Evolutionary conservation across 352 stramenopile species (phyloP).

Genomic region (Phytophthora multivora): DNA sequence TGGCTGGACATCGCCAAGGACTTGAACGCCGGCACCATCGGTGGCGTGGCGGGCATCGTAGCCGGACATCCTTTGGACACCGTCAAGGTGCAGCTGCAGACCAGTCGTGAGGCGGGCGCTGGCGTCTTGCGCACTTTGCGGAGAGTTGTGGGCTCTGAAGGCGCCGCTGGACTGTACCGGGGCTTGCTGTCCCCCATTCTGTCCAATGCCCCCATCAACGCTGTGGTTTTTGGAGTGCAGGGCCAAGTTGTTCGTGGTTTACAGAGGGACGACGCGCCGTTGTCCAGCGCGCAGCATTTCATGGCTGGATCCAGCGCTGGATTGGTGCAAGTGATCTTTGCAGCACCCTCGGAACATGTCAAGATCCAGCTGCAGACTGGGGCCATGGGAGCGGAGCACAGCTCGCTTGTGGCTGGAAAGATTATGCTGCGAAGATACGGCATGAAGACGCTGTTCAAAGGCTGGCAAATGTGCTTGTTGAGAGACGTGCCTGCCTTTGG

Average conservation of each 20-base stretch:
- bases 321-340: slow-evolving; percentile 72
- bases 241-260: slow-evolving; percentile 56
- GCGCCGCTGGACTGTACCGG: slow-evolving; percentile 71
- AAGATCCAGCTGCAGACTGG: slow-evolving; percentile 87
- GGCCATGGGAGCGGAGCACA: slow-evolving; percentile 47
- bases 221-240: slow-evolving; percentile 82
- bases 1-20: slow-evolving; percentile 86
- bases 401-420: slow-evolving; percentile 56
- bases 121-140: slow-evolving; percentile 57
- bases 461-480: slow-evolving; percentile 73
- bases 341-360: slow-evolving; percentile 75
- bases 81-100: slow-evolving; percentile 88
- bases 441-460: slow-evolving; percentile 55
- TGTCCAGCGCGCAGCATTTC: slow-evolving; percentile 57
- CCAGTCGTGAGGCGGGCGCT: slow-evolving; percentile 28
- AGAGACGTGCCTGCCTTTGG: slow-evolving; percentile 83
- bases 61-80: slow-evolving; percentile 86
- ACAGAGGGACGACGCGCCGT: slow-evolving; percentile 27
- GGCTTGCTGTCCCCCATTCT: slow-evolving; percentile 79
- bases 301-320: slow-evolving; percentile 63
- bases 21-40: slow-evolving; percentile 83
- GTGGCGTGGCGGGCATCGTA: slow-evolving; percentile 77
- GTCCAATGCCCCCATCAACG: slow-evolving; percentile 87
- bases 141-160: slow-evolving; percentile 61
- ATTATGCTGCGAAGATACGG: slow-evolving; percentile 49